Evolutionary conservation across 192 early-diverging fungal species (phyloP).

Genomic region (Podila verticillata): DNA sequence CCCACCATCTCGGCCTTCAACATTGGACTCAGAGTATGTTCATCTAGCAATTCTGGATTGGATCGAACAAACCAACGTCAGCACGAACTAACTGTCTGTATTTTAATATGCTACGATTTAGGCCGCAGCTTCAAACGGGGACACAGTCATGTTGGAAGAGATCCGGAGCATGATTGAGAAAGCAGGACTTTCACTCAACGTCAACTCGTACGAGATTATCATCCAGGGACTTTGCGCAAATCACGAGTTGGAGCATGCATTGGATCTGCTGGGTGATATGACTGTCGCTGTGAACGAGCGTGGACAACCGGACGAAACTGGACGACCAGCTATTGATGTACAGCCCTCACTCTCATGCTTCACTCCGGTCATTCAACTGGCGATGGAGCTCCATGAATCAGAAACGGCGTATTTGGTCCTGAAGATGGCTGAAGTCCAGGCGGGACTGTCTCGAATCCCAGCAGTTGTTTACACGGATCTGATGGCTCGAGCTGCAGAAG

Average conservation of each 20-base stretch:
- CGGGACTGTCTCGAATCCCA: conserved; percentile 38
- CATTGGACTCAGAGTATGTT: conserved; percentile 49
- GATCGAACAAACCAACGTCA: not conserved
- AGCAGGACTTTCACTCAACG: conserved; percentile 30
- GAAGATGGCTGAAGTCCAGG: conserved; percentile 53
- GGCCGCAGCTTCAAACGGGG: conserved; percentile 27
- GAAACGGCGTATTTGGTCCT: conserved; percentile 50
- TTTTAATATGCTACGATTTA: not conserved
- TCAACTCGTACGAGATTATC: conserved; percentile 49
- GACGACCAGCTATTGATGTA: conserved; percentile 30
- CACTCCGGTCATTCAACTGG: conserved; percentile 36
- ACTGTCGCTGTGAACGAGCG: conserved; percentile 38
- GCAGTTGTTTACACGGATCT: conserved; percentile 52
- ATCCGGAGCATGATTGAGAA: conserved; percentile 12
- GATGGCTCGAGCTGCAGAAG: conserved; percentile 51
- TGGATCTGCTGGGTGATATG: conserved; percentile 56
- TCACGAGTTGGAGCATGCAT: conserved; percentile 44
- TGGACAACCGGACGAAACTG: conserved; percentile 40
- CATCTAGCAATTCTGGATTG: not conserved
- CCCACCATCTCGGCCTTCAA: conserved; percentile 54
- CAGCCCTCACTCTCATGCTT: conserved; percentile 41
- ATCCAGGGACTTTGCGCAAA: conserved; percentile 44
- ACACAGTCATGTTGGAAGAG: conserved; percentile 33
- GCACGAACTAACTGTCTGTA: not conserved
- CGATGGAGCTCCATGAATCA: conserved; percentile 35